Evolutionary conservation across 23 red algal species (phyloP), one percentile per base, ranked within the genome.

Genomic region (Gracilaria caudata): DNA sequence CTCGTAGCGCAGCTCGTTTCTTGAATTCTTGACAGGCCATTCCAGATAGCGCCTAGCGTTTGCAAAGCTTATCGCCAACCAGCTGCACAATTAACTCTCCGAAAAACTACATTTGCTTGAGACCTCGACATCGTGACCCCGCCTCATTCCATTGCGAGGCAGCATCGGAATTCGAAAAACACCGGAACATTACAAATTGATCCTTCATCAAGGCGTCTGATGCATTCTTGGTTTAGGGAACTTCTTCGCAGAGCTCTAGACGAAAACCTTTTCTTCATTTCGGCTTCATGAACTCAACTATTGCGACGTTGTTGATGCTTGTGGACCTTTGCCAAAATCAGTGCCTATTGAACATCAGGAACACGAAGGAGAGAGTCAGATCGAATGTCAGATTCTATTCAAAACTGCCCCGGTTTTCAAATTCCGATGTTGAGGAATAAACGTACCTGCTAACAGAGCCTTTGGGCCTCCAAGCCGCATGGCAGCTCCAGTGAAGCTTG

Each of bases 401-500:
- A 40, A 28, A 39, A 68, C 1, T 6, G n/a, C 28, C 7, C 11
- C n/a, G n/a, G 7, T 23, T 7, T 7, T 17, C 28, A 39, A 41
- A 73, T 23, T 0, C 21, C 17, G 13, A 73, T 45, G 14, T 75
- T 24, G 33, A 36, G 1, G 21, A 20, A 7, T 1, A 51, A 36
- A 53, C 85, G 19, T 78, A 89, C 93, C 93, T 77, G 85, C 86
- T 35, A 95, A 34, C 21, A 83, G 53, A 34, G 81, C 93, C 54
- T 95, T 90, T 53, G 80, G 79, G 28, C 93, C 93, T 14, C 93
- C 93, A 14, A 95, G 66, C 37, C 92, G 80, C 81, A 78, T 76
- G 1, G 94, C 94, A 21, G 90, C 86, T 37, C 91, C 94, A 25
- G 88, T 96, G 65, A 96, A 96, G 26, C 83, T 89, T 78, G 81